Evolutionary conservation across 1,284 basidiomycete genomes (phyloP).

Genomic region (Gymnopus androsaceus): DNA sequence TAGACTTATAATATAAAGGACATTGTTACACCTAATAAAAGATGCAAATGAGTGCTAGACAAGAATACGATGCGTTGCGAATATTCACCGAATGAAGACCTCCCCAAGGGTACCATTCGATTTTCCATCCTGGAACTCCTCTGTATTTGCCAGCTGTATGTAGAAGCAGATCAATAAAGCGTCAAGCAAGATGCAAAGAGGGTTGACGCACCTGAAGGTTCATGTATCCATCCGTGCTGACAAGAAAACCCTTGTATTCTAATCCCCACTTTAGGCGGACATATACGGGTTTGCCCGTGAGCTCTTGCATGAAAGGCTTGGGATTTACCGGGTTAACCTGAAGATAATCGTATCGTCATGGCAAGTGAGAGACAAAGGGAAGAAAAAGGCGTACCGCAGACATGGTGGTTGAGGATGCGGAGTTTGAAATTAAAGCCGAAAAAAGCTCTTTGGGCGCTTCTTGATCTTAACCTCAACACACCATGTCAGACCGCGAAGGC

Average conservation of each 20-base stretch:
- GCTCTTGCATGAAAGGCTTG: conserved; percentile 97
- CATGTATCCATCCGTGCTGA: conserved; percentile 99
- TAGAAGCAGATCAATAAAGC: conserved; percentile 5
- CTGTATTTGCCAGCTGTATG: conserved; percentile 90
- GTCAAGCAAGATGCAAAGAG: conserved; percentile 5
- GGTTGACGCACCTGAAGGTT: conserved; percentile 83
- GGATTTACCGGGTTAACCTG: conserved; percentile 95
- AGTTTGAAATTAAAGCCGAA: conserved; percentile 43
- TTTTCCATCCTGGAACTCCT: conserved; percentile 96
- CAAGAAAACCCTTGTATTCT: conserved; percentile 98
- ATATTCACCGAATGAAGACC: conserved; percentile 90
- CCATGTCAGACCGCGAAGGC: conserved; percentile 87
- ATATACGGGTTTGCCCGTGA: conserved; percentile 95
- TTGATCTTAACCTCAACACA: not conserved
- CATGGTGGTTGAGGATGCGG: conserved; percentile 61
- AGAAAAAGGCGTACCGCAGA: conserved; percentile 41
- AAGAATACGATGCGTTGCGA: conserved; percentile 12
- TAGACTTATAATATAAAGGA: conserved; percentile 87
- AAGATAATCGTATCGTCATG: conserved; percentile 4
- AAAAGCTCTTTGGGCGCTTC: not conserved
- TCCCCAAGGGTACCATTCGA: conserved; percentile 96
- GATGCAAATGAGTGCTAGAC: conserved; percentile 1
- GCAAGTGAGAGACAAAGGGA: conserved; percentile 7
- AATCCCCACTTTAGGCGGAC: conserved; percentile 98
- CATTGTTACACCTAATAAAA: conserved; percentile 76